These are phyloP conservation scores for Artomyces pyxidatus DNA, from an alignment of 768 basidiomycete species.

Conservation along the genomic window DNA sequence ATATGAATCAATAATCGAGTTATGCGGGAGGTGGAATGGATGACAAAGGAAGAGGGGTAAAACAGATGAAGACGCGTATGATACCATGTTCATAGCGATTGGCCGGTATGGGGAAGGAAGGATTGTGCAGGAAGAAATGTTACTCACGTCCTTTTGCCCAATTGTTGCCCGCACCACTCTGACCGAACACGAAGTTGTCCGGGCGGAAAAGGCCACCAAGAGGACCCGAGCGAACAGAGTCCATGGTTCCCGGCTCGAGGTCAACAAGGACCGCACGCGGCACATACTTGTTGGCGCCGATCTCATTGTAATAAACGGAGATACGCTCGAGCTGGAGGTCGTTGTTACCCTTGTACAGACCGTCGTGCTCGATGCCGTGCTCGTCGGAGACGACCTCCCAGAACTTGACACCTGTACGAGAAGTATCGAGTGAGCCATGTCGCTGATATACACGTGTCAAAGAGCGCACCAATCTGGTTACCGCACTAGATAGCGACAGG, in stretches of 20 bases:
- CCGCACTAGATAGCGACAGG: conserved; percentile 60
- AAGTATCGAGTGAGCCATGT: conserved; percentile 9
- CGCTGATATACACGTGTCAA: conserved; percentile 6
- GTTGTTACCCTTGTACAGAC: conserved; percentile 86
- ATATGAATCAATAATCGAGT: conserved; percentile 12
- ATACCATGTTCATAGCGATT: conserved; percentile 2
- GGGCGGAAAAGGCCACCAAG: conserved; percentile 92
- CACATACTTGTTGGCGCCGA: conserved; percentile 93
- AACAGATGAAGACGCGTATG: conserved; percentile 5
- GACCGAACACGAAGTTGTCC: conserved; percentile 97
- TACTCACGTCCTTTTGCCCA: conserved; percentile 99
- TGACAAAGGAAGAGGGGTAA: conserved; percentile 13
- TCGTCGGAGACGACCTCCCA: conserved; percentile 99
- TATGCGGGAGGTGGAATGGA: conserved; percentile 4
- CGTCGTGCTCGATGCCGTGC: conserved; percentile 92
- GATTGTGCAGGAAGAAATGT: not conserved
- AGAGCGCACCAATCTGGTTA: conserved; percentile 91
- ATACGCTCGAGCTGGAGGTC: conserved; percentile 97
- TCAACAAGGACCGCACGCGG: conserved; percentile 97
- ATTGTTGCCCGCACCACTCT: conserved; percentile 98
- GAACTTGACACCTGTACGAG: conserved; percentile 73
- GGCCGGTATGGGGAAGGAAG: not conserved
- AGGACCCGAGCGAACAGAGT: conserved; percentile 84
- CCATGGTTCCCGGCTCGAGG: conserved; percentile 96
- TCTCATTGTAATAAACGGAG: conserved; percentile 97